Evolutionary conservation across 2,329 filamentous ascomycete genomes (phyloP), one percentile per base, ranked within the genome.

Genomic region (Monilinia fructicola): DNA sequence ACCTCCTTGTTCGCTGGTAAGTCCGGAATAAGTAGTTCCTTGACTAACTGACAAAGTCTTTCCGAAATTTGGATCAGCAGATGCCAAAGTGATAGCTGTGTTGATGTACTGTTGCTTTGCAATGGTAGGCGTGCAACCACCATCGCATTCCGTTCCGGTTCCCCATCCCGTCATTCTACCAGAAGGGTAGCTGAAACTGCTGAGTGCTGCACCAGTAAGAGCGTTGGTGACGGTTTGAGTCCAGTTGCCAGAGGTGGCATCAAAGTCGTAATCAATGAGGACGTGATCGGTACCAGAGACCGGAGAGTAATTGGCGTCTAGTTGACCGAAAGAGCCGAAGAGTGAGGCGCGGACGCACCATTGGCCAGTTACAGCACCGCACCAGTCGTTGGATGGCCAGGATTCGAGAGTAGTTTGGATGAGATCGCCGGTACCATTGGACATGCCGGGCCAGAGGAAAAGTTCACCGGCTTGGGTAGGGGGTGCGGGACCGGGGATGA

Each of bases 391-490:
- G 52, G 74, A 73, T 10, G 76, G 68, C 79, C 78, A 81, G 26
- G 74, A 76, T 68, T 81, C 78, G 6, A 80, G 72, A 0, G 78
- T 80, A 0, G 78, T 78, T 67, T 81, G 79, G 55, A 81, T 71
- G 21, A 81, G 72, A 60, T 81, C 77, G 1, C 79, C 78, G 3
- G 79, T 81, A 50, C 31, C 31, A 35, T 35, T 35, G 31, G 31
- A 35, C 31, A 81, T 81, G 6, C 79, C 79, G 9, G 79, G 80
- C 78, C 78, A 81, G 46, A 81, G 74, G 71, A 79, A 80, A 0
- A 81, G 74, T 42, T 73, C 73, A 4, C 79, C 79, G 38, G 74
- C 76, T 60, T 80, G 79, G 0, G 74, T 76, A 0, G 74, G 54
- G 9, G 79, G 79, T 0, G 78, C 77, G 1, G 71, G 67, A 28